Evolutionary conservation across 192 early-diverging fungal species (phyloP).

Genomic region (Radiomyces spectabilis): DNA sequence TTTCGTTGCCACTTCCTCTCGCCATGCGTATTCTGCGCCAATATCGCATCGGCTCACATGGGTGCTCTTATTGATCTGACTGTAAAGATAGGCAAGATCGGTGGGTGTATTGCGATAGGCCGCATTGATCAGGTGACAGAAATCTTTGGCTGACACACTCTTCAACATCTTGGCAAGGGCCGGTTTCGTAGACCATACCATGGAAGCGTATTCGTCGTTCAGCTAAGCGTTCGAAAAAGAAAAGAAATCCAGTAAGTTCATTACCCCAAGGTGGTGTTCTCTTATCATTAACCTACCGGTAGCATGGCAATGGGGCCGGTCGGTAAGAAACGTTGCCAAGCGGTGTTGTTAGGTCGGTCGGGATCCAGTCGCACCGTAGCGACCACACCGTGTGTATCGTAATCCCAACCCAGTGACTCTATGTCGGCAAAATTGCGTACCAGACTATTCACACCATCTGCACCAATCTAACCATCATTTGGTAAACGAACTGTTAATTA

Average conservation of each 20-base stretch:
- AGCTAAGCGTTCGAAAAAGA: conserved; percentile 33
- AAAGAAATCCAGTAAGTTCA: too few species aligned
- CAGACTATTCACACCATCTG: conserved; percentile 82
- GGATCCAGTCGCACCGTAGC: conserved; percentile 69
- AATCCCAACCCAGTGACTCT: conserved; percentile 80
- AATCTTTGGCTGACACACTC: conserved; percentile 50
- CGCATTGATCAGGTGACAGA: conserved; percentile 69
- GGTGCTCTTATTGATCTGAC: conserved; percentile 39
- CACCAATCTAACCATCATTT: conserved; percentile 51
- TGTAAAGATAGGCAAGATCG: conserved; percentile 69
- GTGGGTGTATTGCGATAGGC: conserved; percentile 64
- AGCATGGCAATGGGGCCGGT: conserved; percentile 90
- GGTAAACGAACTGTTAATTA: background rate
- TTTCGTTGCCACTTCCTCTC: conserved; percentile 35
- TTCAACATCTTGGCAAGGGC: conserved; percentile 57
- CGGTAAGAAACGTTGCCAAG: conserved; percentile 94
- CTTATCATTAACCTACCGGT: conserved; percentile 51
- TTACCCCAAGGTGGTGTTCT: too few species aligned
- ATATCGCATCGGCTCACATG: conserved; percentile 37
- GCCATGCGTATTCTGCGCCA: conserved; percentile 60
- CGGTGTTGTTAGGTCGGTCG: conserved; percentile 47
- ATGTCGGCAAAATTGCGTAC: conserved; percentile 82
- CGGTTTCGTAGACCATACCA: conserved; percentile 86
- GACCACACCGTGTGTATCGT: conserved; percentile 79
- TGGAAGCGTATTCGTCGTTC: conserved; percentile 51